Evolutionary conservation across 345 rosid genomes (phyloP).

Genomic region (Citrus maxima): DNA sequence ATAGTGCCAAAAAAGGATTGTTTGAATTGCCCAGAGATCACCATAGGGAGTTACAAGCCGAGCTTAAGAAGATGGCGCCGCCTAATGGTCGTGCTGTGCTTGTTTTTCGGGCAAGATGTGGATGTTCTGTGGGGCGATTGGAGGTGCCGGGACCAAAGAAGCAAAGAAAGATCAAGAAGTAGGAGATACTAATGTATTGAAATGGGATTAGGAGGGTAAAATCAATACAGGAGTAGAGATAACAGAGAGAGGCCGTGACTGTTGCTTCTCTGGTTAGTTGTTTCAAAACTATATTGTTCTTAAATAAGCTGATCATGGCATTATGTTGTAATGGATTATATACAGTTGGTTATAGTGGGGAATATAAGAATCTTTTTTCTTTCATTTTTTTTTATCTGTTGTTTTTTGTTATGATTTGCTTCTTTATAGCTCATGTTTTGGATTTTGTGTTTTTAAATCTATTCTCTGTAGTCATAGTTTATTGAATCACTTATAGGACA

Average conservation of each 20-base stretch:
- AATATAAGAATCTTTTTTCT: slow-evolving; percentile 37
- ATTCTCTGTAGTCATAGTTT: neutral
- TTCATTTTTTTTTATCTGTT: slow-evolving; percentile 18
- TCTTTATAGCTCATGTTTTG: slow-evolving; percentile 8
- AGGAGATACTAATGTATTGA: slow-evolving; percentile 24
- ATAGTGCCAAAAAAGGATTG: slow-evolving; percentile 49
- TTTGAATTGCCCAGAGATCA: slow-evolving; percentile 72
- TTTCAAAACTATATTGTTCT: slow-evolving; percentile 32
- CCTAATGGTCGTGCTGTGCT: slow-evolving; percentile 73
- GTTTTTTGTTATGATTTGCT: slow-evolving; percentile 16
- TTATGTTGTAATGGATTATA: slow-evolving; percentile 45
- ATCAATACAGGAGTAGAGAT: slow-evolving; percentile 39
- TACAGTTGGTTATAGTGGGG: slow-evolving; percentile 43
- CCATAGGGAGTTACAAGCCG: slow-evolving; percentile 65
- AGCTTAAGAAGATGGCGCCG: slow-evolving; percentile 81
- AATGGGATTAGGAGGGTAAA: slow-evolving; percentile 24
- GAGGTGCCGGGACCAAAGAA: slow-evolving; percentile 83
- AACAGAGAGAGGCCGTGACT: slow-evolving; percentile 34
- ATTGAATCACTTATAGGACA: neutral
- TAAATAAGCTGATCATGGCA: slow-evolving; percentile 39
- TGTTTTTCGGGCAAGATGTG: slow-evolving; percentile 63
- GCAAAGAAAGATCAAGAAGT: slow-evolving; percentile 77
- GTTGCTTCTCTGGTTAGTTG: slow-evolving; percentile 35
- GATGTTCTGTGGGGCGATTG: slow-evolving; percentile 76
- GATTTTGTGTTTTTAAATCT: slow-evolving; percentile 1